phyloP scores from a whole-genome alignment of 2,329 filamentous ascomycete species.

The Alternaria viburni region DNA sequence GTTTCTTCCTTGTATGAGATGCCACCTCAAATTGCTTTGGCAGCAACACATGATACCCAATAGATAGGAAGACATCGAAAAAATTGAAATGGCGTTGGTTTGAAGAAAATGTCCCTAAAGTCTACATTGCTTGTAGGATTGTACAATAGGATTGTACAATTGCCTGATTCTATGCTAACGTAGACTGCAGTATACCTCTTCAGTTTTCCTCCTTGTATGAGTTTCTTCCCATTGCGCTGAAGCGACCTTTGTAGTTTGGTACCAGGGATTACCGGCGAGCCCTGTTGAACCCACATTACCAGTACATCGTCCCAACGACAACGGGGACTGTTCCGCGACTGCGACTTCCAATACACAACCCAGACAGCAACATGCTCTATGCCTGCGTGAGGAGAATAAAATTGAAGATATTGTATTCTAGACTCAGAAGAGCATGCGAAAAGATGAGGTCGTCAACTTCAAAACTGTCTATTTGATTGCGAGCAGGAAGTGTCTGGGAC shows the following conservation, averaged over 20 bases:
- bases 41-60: conserved; percentile 14
- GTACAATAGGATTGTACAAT: background rate
- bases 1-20: background rate
- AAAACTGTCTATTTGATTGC: background rate
- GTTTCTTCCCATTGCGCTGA: background rate
- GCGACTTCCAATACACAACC: background rate
- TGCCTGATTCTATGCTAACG: background rate
- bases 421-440: background rate
- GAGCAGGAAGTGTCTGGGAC: background rate
- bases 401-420: background rate
- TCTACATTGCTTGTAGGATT: background rate
- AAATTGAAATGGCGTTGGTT: conserved; percentile 6
- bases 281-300: background rate
- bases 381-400: background rate
- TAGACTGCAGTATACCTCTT: background rate
- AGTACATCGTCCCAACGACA: background rate
- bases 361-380: background rate
- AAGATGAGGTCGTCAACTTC: background rate
- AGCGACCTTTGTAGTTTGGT: background rate
- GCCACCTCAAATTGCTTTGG: background rate
- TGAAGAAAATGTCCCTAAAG: background rate
- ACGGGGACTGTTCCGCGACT: background rate
- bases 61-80: conserved; percentile 6
- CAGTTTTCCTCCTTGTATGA: background rate
- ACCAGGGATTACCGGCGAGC: background rate